Evolutionary conservation across 1,139 yeast genomes (phyloP), one percentile per base, ranked within the genome.

Genomic region (Pneumocystis sp.): DNA sequence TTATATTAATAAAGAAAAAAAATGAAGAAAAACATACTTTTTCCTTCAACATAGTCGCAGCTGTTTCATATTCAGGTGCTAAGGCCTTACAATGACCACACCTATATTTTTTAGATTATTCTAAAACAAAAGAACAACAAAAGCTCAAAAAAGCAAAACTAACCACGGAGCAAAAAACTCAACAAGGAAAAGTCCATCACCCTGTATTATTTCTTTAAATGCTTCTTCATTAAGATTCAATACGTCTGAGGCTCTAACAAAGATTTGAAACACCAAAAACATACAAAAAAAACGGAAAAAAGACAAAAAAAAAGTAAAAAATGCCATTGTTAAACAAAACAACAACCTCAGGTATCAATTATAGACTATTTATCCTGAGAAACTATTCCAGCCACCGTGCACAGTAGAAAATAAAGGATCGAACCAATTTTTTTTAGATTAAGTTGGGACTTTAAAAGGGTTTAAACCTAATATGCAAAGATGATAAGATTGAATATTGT

Each of bases 121-220:
- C 2, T 8, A 19, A 62, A 59, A 34, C 15, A 56, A 44, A 40
- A 40, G 10, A 39, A 3, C 6, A 17, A 19, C 37, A 42, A 59
- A 15, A 59, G 15, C 19, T 3, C 37, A 29, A 61, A 17, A 45
- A 35, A 19, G 81, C 19, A 29, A 35, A n/a, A 61, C 21, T 67
- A 69, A 93, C 98, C 98, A 93, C 74, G 98, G 97, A 40, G 98
- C 98, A 76, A 85, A 93, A 80, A 93, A 93, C 80, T 93, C 97
- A 57, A 96, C 93, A 71, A 93, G 81, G 35, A 90, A 95, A 71
- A 91, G 80, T 42, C 91, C 87, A 77, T 90, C 86, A 66, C 82
- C 83, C 62, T 78, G 78, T 69, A 93, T 77, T 76, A 87, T 89
- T 34, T 81, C 76, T 68, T 83, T 82, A 76, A 88, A 93, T 63